These are phyloP conservation scores for Cladosporium oxysporum DNA, from an alignment of 2,329 filamentous ascomycete genomes.

Conservation along the genomic window DNA sequence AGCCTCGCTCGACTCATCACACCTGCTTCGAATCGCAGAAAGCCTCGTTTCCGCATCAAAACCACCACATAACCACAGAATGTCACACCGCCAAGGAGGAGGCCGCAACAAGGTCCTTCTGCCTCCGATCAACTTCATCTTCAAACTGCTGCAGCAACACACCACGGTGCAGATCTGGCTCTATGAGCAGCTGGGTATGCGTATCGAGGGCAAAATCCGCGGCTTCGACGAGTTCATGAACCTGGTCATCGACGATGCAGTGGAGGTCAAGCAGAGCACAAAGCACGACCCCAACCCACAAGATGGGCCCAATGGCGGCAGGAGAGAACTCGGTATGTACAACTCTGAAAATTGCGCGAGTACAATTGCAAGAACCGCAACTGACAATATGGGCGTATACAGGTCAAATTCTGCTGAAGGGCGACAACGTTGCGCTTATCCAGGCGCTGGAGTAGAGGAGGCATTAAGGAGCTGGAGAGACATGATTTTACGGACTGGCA, in stretches of 20 bases:
- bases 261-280: constrained; percentile 83
- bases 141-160: constrained; percentile 84
- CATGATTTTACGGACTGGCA: not conserved
- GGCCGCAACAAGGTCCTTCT: constrained; percentile 65
- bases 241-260: constrained; percentile 89
- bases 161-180: constrained; percentile 92
- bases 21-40: not conserved
- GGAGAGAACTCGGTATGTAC: constrained; percentile 72
- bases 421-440: constrained; percentile 84
- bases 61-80: constrained; percentile 27
- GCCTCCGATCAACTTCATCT: constrained; percentile 84
- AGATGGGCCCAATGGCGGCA: constrained; percentile 71
- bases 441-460: constrained; percentile 41
- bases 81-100: constrained; percentile 57
- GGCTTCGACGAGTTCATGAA: constrained; percentile 99
- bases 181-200: constrained; percentile 90
- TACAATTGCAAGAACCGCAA: not conserved
- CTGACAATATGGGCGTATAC: constrained; percentile 9
- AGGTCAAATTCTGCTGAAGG: constrained; percentile 86
- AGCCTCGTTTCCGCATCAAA: not conserved
- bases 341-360: not conserved
- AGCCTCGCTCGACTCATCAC: not conserved
- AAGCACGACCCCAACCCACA: constrained; percentile 75
- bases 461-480: not conserved
- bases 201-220: constrained; percentile 95